Base-by-base conservation (phyloP, 768 basidiomycete species). In the Kwoniella dendrophila region DNA sequence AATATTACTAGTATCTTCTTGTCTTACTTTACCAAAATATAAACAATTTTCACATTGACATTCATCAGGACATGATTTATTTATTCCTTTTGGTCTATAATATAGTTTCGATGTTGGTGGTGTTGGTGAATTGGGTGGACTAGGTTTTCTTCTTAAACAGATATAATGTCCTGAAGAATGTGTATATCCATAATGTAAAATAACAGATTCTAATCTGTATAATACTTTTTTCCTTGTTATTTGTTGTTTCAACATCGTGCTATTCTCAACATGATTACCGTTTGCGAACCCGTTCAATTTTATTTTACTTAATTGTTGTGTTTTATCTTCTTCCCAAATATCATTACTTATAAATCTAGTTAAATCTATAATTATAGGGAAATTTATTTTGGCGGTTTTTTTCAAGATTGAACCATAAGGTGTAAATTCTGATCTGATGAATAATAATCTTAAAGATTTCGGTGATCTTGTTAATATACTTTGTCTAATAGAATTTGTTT, bases 151-250 rank as follows among this genome's bases (percentile, higher is more conserved):
- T 16, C 96, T 84, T 75, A 87, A 95, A 68, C 90, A 92, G 67
- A 98, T 85, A 75, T 95, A 99, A 75, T 99, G 95, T 4, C 95
- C 95, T 74, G 90, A 94, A 3, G 88, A 88, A 73, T 96, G 93
- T 56, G 87, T 86, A 51, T 74, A 78, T 14, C 95, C 95, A 74
- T 87, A 95, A 78, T 98, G 95, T 69, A 92, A 92, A 16, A 98
- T 92, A 30, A 90, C 86, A 10, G 90, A 87, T 1, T 86, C 80
- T 34, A 98, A 84, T 47, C 92, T 86, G 78, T 98, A 98, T 34
- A 94, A 81, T n/a, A 86, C 45, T 86, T 48, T 32, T 51, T 32
- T 33, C 32, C 12, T 6, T n/a, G 10, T 49, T 14, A 11, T 29
- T 14, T 44, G 24, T 40, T 22, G 3, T 11, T 43, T 29, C 18